phyloP scores from a whole-genome alignment of 208 protist genomes.

The Phytomonas serpens region DNA sequence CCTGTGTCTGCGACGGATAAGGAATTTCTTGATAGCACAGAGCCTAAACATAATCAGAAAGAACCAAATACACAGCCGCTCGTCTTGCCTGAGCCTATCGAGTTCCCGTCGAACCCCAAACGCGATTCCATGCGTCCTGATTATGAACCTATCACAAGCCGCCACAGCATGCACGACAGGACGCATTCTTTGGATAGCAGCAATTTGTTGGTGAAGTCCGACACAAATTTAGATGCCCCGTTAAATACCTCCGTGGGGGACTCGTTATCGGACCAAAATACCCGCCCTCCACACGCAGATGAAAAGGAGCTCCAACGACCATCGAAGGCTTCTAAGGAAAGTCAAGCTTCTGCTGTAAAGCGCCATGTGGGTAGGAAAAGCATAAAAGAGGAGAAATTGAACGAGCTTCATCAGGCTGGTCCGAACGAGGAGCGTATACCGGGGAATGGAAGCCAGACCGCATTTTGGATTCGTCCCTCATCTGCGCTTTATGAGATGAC shows the following conservation, averaged over 20 bases:
- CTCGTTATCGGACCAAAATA: neutral
- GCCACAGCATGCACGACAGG: neutral
- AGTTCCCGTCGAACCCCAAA: conserved; percentile 8
- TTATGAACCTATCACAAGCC: conserved; percentile 25
- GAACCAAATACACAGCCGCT: conserved; percentile 5
- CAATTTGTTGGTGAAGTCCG: neutral
- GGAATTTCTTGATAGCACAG: neutral
- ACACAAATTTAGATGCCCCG: neutral
- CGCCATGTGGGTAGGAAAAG: neutral
- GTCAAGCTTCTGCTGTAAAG: neutral
- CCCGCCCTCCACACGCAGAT: neutral
- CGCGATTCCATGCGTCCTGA: conserved; percentile 20
- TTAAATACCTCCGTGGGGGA: neutral
- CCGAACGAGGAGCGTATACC: conserved; percentile 13
- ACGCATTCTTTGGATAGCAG: neutral
- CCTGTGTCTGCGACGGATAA: neutral
- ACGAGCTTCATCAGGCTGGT: neutral
- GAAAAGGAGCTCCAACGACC: neutral
- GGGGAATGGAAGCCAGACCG: conserved; percentile 19
- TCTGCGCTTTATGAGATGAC: conserved; percentile 59
- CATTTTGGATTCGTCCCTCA: conserved; percentile 48
- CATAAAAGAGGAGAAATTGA: neutral
- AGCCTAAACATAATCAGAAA: neutral
- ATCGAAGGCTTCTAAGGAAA: neutral
- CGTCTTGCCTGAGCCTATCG: conserved; percentile 19